Evolutionary conservation across 2,329 filamentous ascomycete species (phyloP).

Genomic region (Thermothelomyces thermophilus): DNA sequence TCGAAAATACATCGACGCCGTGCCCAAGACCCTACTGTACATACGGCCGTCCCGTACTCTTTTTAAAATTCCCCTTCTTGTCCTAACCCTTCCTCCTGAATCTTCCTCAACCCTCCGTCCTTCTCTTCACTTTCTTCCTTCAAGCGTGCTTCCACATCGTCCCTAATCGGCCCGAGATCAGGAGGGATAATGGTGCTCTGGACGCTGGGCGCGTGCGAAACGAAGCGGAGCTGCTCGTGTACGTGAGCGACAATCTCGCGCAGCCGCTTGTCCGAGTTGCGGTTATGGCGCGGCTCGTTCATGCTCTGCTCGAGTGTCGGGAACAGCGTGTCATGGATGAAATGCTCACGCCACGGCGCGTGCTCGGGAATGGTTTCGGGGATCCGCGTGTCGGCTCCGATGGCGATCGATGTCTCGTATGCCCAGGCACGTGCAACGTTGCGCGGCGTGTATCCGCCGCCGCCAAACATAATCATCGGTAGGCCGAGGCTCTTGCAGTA

Average conservation of each 20-base stretch:
- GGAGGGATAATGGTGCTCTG: conserved; percentile 76
- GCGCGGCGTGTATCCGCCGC: conserved; percentile 90
- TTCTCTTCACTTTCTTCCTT: conserved; percentile 58
- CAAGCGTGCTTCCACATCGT: conserved; percentile 61
- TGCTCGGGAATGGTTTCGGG: conserved; percentile 67
- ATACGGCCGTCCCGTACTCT: too few relatives aligned
- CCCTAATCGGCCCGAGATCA: conserved; percentile 61
- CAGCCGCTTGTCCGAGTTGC: conserved; percentile 70
- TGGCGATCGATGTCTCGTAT: conserved; percentile 88
- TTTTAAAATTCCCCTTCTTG: conserved; percentile 47
- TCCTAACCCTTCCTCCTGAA: conserved; percentile 52
- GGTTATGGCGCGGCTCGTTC: conserved; percentile 65
- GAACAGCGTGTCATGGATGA: conserved; percentile 81
- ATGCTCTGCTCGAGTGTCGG: conserved; percentile 71
- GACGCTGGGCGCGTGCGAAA: conserved; percentile 78
- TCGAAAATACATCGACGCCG: too few relatives aligned
- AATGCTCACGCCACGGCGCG: conserved; percentile 81
- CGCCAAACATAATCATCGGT: conserved; percentile 84
- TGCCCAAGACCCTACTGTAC: too few relatives aligned
- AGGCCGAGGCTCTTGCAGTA: conserved; percentile 77
- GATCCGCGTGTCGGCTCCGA: conserved; percentile 65
- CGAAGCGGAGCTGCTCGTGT: conserved; percentile 78
- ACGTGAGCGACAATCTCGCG: conserved; percentile 71
- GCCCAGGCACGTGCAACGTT: conserved; percentile 97
- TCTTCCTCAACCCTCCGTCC: conserved; percentile 46